Conservation (phyloP, 495 filamentous ascomycete species). For the Trichoderma virens region DNA sequence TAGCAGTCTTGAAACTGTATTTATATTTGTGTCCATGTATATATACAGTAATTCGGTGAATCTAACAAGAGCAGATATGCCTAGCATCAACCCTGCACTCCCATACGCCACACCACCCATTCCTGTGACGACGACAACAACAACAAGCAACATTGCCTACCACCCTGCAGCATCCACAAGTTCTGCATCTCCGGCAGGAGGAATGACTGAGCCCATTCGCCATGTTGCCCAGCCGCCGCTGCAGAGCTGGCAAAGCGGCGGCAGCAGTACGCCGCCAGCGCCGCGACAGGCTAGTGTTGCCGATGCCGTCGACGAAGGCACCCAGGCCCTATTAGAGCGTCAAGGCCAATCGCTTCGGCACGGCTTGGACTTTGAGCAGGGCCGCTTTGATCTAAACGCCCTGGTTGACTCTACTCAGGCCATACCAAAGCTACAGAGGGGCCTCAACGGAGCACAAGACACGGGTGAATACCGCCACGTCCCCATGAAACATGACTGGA, state of each 20-base stretch:
- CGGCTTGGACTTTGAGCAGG: conserved; percentile 49
- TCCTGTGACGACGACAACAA: neutral
- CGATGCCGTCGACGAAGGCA: neutral
- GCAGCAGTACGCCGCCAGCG: conserved; percentile 14
- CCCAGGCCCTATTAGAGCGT: conserved; percentile 26
- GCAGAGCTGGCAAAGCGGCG: neutral
- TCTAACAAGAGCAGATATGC: neutral
- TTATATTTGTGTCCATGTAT: neutral
- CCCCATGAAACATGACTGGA: conserved; percentile 40
- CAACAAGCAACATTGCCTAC: conserved; percentile 17
- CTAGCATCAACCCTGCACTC: neutral
- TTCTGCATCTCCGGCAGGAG: conserved; percentile 29
- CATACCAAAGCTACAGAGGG: conserved; percentile 27
- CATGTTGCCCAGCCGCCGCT: neutral
- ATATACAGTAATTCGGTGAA: neutral
- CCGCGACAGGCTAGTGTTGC: neutral
- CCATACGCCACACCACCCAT: neutral
- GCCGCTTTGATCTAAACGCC: conserved; percentile 62
- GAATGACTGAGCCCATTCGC: neutral
- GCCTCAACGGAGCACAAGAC: conserved; percentile 31
- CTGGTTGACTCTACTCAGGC: conserved; percentile 45
- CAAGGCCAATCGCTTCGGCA: conserved; percentile 49
- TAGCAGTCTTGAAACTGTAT: neutral
- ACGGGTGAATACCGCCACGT: conserved; percentile 26
- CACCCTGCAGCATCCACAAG: conserved; percentile 29